A percentile compares a stretch with the other conserved stretches of the same genome.
phyloP scores from a whole-genome alignment of 768 basidiomycete genomes.

The Leccinellum albellum region DNA sequence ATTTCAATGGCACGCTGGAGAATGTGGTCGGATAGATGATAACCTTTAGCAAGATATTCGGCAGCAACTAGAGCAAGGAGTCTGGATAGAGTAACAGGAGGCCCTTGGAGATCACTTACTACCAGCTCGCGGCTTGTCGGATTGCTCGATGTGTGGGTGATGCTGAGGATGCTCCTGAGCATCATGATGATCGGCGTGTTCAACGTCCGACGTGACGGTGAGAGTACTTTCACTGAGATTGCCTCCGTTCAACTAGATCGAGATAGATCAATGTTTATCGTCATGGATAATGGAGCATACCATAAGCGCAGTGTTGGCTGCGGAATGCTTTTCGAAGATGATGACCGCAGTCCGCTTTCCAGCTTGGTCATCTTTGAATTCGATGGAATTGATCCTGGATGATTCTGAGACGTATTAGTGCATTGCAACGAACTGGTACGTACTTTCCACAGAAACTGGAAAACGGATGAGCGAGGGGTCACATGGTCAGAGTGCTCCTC shows the following conservation, averaged over 20 bases:
- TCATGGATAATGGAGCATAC: conserved; percentile 29
- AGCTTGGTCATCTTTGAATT: conserved; percentile 42
- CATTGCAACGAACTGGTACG: conserved; percentile 16
- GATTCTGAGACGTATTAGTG: neutral
- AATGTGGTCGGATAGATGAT: conserved; percentile 72
- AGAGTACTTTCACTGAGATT: conserved; percentile 70
- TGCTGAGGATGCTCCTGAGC: conserved; percentile 34
- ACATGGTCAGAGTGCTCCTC: conserved; percentile 21
- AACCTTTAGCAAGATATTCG: conserved; percentile 91
- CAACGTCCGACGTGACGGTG: conserved; percentile 64
- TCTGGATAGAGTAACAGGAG: neutral
- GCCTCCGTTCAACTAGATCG: conserved; percentile 64
- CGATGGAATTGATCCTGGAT: conserved; percentile 63
- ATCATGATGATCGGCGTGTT: conserved; percentile 53
- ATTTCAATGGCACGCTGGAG: conserved; percentile 77
- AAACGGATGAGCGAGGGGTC: conserved; percentile 1
- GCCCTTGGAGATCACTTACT: conserved; percentile 42
- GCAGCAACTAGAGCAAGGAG: conserved; percentile 61
- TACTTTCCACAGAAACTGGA: conserved; percentile 85
- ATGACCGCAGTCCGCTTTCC: conserved; percentile 55
- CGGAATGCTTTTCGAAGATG: conserved; percentile 77
- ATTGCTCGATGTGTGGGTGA: conserved; percentile 57
- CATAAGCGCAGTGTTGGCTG: conserved; percentile 86
- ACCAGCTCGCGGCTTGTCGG: conserved; percentile 87
- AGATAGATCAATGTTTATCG: neutral